Percentiles rank a stretch among this genome's conserved stretches.
Conservation (phyloP, 192 early-diverging fungal genomes). For the Coemansia sp. region DNA sequence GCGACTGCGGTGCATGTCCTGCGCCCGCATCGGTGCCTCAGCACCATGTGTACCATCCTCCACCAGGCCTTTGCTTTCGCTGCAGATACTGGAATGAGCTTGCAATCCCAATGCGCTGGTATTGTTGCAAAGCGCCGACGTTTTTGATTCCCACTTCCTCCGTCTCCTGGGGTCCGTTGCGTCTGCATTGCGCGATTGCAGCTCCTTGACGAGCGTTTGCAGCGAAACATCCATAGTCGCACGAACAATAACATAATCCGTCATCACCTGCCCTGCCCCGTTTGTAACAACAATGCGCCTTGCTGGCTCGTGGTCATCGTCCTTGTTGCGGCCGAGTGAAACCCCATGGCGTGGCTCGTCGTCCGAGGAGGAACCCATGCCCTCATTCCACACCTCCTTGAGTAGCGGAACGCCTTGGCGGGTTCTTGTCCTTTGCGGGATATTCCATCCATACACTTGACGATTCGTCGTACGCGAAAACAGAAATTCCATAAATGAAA, state of each 20-base stretch:
- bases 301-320: conserved; percentile 5
- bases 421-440: conserved; percentile 16
- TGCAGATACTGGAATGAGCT: background rate
- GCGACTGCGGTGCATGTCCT: conserved; percentile 17
- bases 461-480: conserved; percentile 23
- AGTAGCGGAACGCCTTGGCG: conserved; percentile 41
- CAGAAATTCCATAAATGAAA: conserved; percentile 43
- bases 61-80: background rate
- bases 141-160: background rate
- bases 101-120: background rate
- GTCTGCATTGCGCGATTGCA: conserved; percentile 14
- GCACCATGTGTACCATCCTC: background rate
- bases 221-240: conserved; percentile 19
- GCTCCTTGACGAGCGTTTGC: conserved; percentile 11
- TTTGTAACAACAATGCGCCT: conserved; percentile 43
- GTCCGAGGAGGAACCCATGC: background rate
- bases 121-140: background rate
- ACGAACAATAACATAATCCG: conserved; percentile 45
- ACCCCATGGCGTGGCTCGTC: conserved; percentile 6
- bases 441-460: conserved; percentile 7
- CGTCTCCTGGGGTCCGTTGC: background rate
- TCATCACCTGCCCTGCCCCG: conserved; percentile 45
- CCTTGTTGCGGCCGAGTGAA: background rate
- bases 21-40: background rate
- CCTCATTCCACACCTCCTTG: conserved; percentile 21